A percentile compares a stretch with the other conserved stretches of the same genome.
Evolutionary conservation across 2,329 filamentous ascomycete genomes (phyloP).

Genomic region (Bisporella sp.): DNA sequence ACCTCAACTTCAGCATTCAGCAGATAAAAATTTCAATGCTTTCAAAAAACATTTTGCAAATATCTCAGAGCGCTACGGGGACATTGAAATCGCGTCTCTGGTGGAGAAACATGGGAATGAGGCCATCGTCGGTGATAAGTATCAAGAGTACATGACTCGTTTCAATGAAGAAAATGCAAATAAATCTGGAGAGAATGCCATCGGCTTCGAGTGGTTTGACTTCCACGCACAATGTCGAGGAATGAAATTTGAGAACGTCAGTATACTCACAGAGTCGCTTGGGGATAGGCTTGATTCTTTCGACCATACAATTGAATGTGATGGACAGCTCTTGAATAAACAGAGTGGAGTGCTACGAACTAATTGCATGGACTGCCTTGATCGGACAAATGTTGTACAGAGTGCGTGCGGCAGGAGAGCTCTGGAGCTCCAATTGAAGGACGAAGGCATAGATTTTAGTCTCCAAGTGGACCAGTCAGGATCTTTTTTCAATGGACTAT

Average conservation of each 20-base stretch:
- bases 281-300: slow-evolving; percentile 59
- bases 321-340: slow-evolving; percentile 34
- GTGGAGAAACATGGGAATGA: slow-evolving; percentile 87
- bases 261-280: slow-evolving; percentile 65
- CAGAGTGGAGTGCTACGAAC: slow-evolving; percentile 81
- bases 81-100: slow-evolving; percentile 72
- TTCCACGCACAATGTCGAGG: slow-evolving; percentile 89
- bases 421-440: slow-evolving; percentile 70
- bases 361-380: slow-evolving; percentile 98
- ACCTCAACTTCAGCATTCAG: slow-evolving; percentile 74
- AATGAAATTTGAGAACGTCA: slow-evolving; percentile 97
- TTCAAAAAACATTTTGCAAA: slow-evolving; percentile 73
- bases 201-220: slow-evolving; percentile 93
- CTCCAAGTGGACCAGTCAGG: slow-evolving; percentile 71
- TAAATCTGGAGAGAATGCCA: slow-evolving; percentile 34
- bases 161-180: slow-evolving; percentile 56
- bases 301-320: slow-evolving; percentile 59
- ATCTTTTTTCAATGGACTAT: slow-evolving; percentile 90
- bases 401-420: slow-evolving; percentile 82
- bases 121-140: slow-evolving; percentile 69
- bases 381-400: slow-evolving; percentile 93
- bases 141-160: slow-evolving; percentile 58
- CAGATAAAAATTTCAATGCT: slow-evolving; percentile 69
- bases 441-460: slow-evolving; percentile 69
- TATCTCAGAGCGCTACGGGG: slow-evolving; percentile 63